Evolutionary conservation across 2,329 filamentous ascomycete species (phyloP), one percentile per base, ranked within the genome.

Genomic region (Cladophialophora bantiana): DNA sequence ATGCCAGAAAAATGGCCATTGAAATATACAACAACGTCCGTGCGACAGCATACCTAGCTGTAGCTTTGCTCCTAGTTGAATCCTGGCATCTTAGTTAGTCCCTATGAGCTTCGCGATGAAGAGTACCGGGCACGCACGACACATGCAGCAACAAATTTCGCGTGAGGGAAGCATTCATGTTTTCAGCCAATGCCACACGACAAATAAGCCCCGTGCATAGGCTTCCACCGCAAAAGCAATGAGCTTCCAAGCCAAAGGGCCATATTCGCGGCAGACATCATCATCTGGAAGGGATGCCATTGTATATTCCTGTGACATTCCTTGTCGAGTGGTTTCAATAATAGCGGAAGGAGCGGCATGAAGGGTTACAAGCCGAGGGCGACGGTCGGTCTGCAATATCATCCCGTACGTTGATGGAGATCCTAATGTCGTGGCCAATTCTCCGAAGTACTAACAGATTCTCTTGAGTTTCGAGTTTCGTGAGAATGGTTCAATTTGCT

Each of bases 401-500:
- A 26, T 26, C 26, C 26, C 26, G 26, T 26, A 26, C 26, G 26
- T 26, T 26, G 26, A 26, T 26, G 26, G 26, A 26, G 26, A 26
- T 26, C 26, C 26, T 26, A 26, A 26, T 26, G 26, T 26, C 26
- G 26, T 26, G 26, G 26, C 26, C 26, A 26, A 26, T 26, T 26
- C 26, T 26, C 3, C 26, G 26, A 26, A 2, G 26, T 26, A 2
- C 26, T 3, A 26, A 26, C 26, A 26, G 26, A 26, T 26, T 26
- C 26, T 26, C 26, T 26, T 75, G 73, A 1, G 54, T 61, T 52
- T 76, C 74, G 1, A 78, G 38, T 1, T 72, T 70, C 9, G 42
- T 42, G 5, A 75, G 64, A 12, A 75, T 69, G 2, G 53, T 50
- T 75, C 73, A 4, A 76, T 73, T 1, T 73, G 53, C 7, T 62